These are phyloP conservation scores for Vaccinium corymbosum DNA, from an alignment of 148 eudicot species.

Conservation along the genomic window DNA sequence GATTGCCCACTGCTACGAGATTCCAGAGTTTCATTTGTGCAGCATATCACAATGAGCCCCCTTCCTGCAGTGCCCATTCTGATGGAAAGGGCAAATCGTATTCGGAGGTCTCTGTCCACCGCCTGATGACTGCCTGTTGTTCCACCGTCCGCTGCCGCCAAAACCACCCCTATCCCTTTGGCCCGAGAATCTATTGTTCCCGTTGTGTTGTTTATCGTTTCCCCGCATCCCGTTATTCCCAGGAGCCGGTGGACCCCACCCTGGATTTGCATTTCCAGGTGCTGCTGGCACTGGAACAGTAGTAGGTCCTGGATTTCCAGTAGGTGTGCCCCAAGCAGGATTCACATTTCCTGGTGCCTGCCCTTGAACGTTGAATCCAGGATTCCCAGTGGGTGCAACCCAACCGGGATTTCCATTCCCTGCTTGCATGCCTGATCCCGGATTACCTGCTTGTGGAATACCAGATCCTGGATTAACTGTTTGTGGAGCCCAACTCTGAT, in stretches of 20 bases:
- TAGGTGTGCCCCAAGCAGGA: constrained; percentile 42
- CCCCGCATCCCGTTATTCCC: constrained; percentile 41
- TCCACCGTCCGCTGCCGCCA: constrained; percentile 46
- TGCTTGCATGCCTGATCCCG: constrained; percentile 26
- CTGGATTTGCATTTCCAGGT: constrained; percentile 38
- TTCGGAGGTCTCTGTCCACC: constrained; percentile 21
- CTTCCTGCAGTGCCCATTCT: constrained; percentile 48
- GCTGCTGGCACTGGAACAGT: constrained; percentile 27
- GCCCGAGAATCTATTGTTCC: constrained; percentile 30
- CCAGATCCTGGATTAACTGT: constrained; percentile 25
- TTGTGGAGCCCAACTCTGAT: constrained; percentile 52
- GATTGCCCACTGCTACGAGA: constrained; percentile 1
- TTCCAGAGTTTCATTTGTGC: constrained; percentile 25
- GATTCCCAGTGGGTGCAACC: constrained; percentile 31
- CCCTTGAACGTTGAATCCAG: constrained; percentile 22
- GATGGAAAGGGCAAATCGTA: constrained; percentile 35
- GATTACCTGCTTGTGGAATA: constrained; percentile 25
- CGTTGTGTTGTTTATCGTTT: constrained; percentile 37
- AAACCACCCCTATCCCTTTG: constrained; percentile 29
- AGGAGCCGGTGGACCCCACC: constrained; percentile 43
- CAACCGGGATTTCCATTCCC: constrained; percentile 33
- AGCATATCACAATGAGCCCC: constrained; percentile 40
- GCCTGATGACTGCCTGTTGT: constrained; percentile 43
- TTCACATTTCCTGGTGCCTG: constrained; percentile 38
- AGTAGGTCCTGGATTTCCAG: constrained; percentile 30